These are phyloP conservation scores for Eucalyptus coolabah DNA, from an alignment of 345 rosid genomes.

Conservation along the genomic window DNA sequence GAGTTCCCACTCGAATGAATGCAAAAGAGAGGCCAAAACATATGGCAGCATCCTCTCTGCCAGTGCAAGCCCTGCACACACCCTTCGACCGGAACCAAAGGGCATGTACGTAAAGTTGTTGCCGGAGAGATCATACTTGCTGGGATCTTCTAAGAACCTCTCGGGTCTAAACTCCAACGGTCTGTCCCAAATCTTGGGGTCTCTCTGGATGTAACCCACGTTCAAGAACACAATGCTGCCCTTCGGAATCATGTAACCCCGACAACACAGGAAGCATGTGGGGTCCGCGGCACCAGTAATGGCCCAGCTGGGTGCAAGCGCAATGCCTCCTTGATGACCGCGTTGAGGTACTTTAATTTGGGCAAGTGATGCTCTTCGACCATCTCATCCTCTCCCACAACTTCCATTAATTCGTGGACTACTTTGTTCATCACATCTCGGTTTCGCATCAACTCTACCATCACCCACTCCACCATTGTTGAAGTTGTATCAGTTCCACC, in stretches of 20 bases:
- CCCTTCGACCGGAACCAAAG: background rate
- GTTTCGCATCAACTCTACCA: constrained; percentile 27
- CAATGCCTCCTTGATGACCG: background rate
- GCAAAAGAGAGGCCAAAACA: background rate
- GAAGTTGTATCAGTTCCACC: constrained; percentile 10
- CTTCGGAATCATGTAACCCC: background rate
- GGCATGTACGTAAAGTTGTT: background rate
- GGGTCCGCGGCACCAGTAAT: background rate
- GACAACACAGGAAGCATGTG: background rate
- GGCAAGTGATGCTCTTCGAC: background rate
- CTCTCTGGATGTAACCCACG: background rate
- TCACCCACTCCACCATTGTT: constrained; percentile 26
- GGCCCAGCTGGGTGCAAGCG: background rate
- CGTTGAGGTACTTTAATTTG: background rate
- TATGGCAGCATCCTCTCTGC: background rate
- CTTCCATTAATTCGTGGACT: background rate
- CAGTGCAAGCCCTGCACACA: background rate
- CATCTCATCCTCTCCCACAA: background rate
- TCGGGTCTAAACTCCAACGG: background rate
- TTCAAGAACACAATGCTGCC: background rate
- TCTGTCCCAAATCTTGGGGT: background rate
- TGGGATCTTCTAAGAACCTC: background rate
- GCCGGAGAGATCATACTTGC: background rate
- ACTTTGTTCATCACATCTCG: background rate
- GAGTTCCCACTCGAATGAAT: background rate